Evolutionary conservation across 768 basidiomycete species (phyloP), one percentile per base, ranked within the genome.

Genomic region (Pulveroboletus frians): DNA sequence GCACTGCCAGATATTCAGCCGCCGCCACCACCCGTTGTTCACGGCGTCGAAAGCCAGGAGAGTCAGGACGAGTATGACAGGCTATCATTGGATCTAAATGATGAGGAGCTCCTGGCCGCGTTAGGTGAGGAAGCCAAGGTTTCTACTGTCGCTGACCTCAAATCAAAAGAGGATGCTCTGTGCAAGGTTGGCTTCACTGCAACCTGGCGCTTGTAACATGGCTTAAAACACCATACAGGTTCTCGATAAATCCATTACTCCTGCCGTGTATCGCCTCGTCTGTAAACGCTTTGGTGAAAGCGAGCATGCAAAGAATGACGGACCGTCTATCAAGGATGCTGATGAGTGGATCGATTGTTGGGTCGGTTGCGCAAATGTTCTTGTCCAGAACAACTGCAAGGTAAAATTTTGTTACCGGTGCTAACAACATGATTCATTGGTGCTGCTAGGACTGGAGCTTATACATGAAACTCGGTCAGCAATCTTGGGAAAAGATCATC

Each of bases 1-100:
- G 74, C 75, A 27, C 56, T 85, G 23, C 81, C 80, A 9, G 57
- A 47, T 39, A 66, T 66, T 17, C 64, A 52, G 44, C 47, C 53
- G 32, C 75, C 73, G 0, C 62, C 67, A 26, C 73, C 67, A 6
- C 50, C 61, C 4, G 52, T 64, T 48, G 46, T 39, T 52, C 29
- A 60, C 60, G 31, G 52, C 39, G 14, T 53, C 15, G 78, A 77
- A 32, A 76, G 75, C 38, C 79, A 80, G 58, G 89, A 91, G 52
- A 90, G 85, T 54, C 88, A 93, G 59, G 88, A 91, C 48, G 81
- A 85, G 45, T 92, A 81, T 54, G 80, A 76, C 14, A 69, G 71
- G 38, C 59, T 84, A 35, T 77, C 80, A 51, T 67, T 84, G 40
- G 80, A 85, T 47, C 71, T 82, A 20, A 69, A 78, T 45, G 85